phyloP scores from a whole-genome alignment of 495 filamentous ascomycete genomes.

The Hypoxylon crocopeplum region DNA sequence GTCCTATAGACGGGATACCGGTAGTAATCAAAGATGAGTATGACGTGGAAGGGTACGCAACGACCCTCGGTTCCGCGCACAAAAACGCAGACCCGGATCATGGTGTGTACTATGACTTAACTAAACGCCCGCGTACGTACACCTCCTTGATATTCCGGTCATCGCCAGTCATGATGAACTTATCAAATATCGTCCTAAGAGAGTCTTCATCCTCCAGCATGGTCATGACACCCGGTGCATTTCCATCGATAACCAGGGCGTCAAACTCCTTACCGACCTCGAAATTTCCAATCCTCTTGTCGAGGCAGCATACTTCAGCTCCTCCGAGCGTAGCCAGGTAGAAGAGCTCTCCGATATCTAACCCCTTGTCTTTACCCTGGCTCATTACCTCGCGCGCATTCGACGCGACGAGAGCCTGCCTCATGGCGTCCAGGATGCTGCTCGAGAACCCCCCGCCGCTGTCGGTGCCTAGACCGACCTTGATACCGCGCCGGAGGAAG shows the following conservation, averaged over 20 bases:
- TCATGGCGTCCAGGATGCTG: slow-evolving; percentile 66
- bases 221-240: slow-evolving; percentile 56
- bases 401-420: slow-evolving; percentile 66
- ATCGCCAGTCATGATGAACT: slow-evolving; percentile 71
- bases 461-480: slow-evolving; percentile 72
- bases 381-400: slow-evolving; percentile 59
- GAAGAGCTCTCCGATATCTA: slow-evolving; percentile 63
- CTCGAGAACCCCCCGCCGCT: slow-evolving; percentile 68
- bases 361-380: slow-evolving; percentile 52
- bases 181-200: slow-evolving; percentile 60
- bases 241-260: slow-evolving; percentile 61
- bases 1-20: no score
- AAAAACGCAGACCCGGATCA: no score
- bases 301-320: slow-evolving; percentile 65
- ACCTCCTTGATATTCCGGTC: slow-evolving; percentile 67
- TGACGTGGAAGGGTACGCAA: no score
- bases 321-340: slow-evolving; percentile 70
- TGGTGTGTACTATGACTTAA: slow-evolving; percentile 40
- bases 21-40: no score
- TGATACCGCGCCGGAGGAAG: slow-evolving; percentile 63
- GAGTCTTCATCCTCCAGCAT: slow-evolving; percentile 61
- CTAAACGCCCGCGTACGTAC: slow-evolving; percentile 61
- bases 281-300: slow-evolving; percentile 63
- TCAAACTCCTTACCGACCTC: slow-evolving; percentile 69
- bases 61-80: no score